phyloP scores from a whole-genome alignment of 164 flowering plant genomes.

The grape (Vitis vinifera) region DNA sequence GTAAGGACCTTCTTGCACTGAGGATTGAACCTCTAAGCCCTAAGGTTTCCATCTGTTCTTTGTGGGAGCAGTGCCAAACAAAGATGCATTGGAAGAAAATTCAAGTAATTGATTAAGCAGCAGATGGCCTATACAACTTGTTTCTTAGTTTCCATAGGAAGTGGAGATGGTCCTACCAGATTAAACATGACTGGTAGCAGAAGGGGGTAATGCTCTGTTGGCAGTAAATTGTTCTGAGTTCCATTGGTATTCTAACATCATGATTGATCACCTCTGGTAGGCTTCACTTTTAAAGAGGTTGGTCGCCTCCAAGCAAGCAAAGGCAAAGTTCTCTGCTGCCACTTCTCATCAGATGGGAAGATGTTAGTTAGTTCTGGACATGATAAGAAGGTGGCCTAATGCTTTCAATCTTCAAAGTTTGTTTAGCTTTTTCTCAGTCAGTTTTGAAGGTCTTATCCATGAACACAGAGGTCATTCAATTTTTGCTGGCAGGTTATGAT shows the following conservation, averaged over 20 bases:
- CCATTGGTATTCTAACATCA: background rate
- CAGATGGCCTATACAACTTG: too few relatives aligned
- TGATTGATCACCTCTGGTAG: constrained; percentile 1
- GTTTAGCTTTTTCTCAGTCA: background rate
- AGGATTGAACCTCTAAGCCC: too few relatives aligned
- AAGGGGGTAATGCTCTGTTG: background rate
- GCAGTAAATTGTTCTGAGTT: too few relatives aligned
- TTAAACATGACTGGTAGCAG: too few relatives aligned
- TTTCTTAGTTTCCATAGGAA: too few relatives aligned
- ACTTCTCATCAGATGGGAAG: constrained; percentile 24
- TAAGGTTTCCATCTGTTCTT: too few relatives aligned
- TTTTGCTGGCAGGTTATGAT: constrained; percentile 19
- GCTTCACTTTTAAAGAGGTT: constrained; percentile 14
- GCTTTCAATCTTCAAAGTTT: background rate
- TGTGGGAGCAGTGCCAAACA: too few relatives aligned
- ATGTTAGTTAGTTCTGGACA: constrained; percentile 23
- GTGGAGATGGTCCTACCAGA: too few relatives aligned
- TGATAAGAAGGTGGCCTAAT: constrained; percentile 17
- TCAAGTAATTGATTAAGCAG: too few relatives aligned
- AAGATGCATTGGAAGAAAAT: too few relatives aligned
- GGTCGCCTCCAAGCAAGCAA: constrained; percentile 11
- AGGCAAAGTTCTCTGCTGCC: constrained; percentile 23
- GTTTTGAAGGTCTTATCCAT: too few relatives aligned
- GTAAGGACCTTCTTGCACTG: too few relatives aligned
- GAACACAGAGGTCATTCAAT: background rate